Evolutionary conservation across 495 filamentous ascomycete genomes (phyloP).

Genomic region (Saxophila tyrrhenica): DNA sequence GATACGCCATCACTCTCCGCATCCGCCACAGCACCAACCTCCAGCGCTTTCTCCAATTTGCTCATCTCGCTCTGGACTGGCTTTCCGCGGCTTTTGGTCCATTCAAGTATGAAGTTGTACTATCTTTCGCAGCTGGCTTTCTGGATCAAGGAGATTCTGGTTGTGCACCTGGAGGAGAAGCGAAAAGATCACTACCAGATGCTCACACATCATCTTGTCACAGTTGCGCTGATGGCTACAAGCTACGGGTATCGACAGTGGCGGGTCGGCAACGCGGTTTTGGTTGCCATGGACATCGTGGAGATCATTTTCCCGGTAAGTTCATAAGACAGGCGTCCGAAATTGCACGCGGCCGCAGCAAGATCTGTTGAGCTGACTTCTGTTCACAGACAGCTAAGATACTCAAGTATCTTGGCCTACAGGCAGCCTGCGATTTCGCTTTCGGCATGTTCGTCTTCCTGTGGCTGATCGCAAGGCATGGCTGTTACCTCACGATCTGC

Average conservation of each 20-base stretch:
- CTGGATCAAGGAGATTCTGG: slow-evolving; percentile 86
- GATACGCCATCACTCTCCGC: slow-evolving; percentile 2
- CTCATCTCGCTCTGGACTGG: slow-evolving; percentile 54
- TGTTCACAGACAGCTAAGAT: slow-evolving; percentile 70
- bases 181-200: slow-evolving; percentile 93
- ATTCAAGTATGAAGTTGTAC: slow-evolving; percentile 73
- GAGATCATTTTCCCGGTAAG: slow-evolving; percentile 80
- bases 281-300: slow-evolving; percentile 88
- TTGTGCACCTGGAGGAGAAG: slow-evolving; percentile 86
- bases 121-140: slow-evolving; percentile 85
- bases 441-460: slow-evolving; percentile 80
- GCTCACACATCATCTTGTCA: slow-evolving; percentile 90
- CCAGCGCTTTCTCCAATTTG: not conserved
- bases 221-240: slow-evolving; percentile 61
- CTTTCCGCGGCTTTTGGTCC: slow-evolving; percentile 67
- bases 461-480: slow-evolving; percentile 77
- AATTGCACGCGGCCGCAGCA: not conserved
- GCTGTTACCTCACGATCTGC: slow-evolving; percentile 64
- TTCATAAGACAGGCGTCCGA: no score
- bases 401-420: slow-evolving; percentile 74
- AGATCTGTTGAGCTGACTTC: no score
- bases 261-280: slow-evolving; percentile 76
- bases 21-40: not conserved
- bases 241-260: slow-evolving; percentile 78
- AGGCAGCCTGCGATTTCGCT: slow-evolving; percentile 63